A percentile compares a stretch with the other conserved stretches of the same genome.
Conservation (phyloP, 352 stramenopile species). For the Aphanomyces cochlioides region DNA sequence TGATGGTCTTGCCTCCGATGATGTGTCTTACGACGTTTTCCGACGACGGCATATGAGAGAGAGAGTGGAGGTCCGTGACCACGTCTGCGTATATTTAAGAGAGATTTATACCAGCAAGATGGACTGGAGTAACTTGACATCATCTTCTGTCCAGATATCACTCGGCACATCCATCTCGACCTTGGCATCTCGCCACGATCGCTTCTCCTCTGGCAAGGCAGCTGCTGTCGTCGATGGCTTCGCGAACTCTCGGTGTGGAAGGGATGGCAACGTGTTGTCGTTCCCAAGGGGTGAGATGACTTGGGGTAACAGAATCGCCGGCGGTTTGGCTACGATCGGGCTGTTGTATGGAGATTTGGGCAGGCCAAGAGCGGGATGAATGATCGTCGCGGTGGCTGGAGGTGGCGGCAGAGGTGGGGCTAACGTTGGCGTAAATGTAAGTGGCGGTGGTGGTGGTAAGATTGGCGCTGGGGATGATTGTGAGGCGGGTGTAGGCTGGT, state of each 20-base stretch:
- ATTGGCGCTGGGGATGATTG: neutral
- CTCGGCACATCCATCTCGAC: slow-evolving; percentile 41
- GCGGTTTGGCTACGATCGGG: slow-evolving; percentile 14
- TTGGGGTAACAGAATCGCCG: neutral
- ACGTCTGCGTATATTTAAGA: no score
- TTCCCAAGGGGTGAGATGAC: neutral
- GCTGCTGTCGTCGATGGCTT: neutral
- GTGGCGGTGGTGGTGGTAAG: slow-evolving; percentile 10
- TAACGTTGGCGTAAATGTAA: neutral
- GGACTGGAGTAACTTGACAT: slow-evolving; percentile 76
- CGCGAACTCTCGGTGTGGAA: neutral
- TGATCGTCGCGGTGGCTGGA: slow-evolving; percentile 11
- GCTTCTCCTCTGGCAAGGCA: neutral
- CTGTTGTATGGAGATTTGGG: slow-evolving; percentile 46
- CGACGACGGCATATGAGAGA: no score
- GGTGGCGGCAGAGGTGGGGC: neutral
- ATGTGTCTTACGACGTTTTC: no score
- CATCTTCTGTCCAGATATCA: slow-evolving; percentile 69
- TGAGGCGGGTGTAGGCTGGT: neutral
- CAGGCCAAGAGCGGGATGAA: slow-evolving; percentile 35
- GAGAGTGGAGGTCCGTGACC: no score
- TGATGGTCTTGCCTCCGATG: no score
- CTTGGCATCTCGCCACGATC: slow-evolving; percentile 37
- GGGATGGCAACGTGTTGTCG: neutral
- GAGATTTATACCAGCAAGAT: slow-evolving; percentile 50